A percentile compares a stretch with the other conserved stretches of the same genome.
Conservation (phyloP, 129 eudicot species). For the Centrapalus pauciflorus region DNA sequence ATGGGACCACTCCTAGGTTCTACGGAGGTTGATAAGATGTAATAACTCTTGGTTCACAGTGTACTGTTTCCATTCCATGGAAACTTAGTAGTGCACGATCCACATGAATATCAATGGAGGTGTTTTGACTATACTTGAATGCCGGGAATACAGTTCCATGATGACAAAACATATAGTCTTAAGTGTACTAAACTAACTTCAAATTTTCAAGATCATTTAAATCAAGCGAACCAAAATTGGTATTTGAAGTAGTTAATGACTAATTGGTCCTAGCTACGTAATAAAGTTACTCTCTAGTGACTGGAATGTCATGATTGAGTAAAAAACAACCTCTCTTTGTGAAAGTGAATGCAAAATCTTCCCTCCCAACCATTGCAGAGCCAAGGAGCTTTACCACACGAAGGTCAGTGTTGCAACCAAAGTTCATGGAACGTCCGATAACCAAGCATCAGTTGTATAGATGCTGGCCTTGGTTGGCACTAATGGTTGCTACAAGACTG, state of each 20-base stretch:
- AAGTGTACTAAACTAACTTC: background rate
- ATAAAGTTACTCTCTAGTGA: background rate
- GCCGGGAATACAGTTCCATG: background rate
- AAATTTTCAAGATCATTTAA: background rate
- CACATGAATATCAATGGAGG: background rate
- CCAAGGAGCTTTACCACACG: no score
- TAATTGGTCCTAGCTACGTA: background rate
- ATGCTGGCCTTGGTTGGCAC: no score
- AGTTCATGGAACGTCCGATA: no score
- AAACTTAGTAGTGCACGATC: conserved; percentile 3
- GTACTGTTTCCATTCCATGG: conserved; percentile 1
- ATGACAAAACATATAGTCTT: background rate
- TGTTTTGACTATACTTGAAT: conserved; percentile 13
- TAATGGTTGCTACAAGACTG: no score
- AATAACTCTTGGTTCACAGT: conserved; percentile 4
- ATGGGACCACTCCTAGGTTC: background rate
- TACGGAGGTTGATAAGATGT: background rate
- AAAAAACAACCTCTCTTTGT: no score
- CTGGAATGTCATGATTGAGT: no score
- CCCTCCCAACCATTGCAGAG: no score
- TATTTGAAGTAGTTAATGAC: background rate
- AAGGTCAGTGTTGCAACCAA: no score
- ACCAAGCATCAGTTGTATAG: no score
- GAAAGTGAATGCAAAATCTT: no score
- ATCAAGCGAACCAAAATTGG: background rate